Base-by-base conservation (phyloP, 441 rosid genomes). In the Sinapis alba region DNA sequence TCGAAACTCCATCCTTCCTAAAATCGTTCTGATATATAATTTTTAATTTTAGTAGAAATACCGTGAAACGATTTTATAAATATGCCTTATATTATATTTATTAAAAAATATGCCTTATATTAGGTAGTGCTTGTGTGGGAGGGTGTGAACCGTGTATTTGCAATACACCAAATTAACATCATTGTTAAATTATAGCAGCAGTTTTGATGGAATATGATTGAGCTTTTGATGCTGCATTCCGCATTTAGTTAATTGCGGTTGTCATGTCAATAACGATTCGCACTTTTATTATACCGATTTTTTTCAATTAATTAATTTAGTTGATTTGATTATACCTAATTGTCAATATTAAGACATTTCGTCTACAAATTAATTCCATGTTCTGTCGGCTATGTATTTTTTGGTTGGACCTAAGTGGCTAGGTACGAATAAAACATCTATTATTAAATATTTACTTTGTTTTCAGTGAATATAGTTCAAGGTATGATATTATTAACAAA, bases 121-220 rank as follows among this genome's bases (percentile, higher is more conserved):
- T n/a, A 34, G 41, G 41, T 34, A 34, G 41, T 34, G 41, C 6
- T 41, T 68, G 26, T 61, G 63, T 60, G 62, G 43, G 43, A 50
- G 41, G 18, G 32, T 68, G 27, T 75, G 69, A n/a, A 9, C 63
- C 69, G 23, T 68, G 50, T 8, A 18, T 9, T n/a, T 13, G 21
- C 30, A 12, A 12, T 43, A 45, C 19, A 53, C 65, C 59, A 54
- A 38, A 62, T 62, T 56, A 76, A 68, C 61, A 69, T 63, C 38
- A 63, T 41, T 77, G 32, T 57, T 71, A 64, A 23, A 47, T 65
- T 47, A 65, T 58, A 13, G 45, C 61, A 23, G 58, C 53, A 64
- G 62, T 21, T 43, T 53, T 63, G 62, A 77, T 53, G 45, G 67
- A 77, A 16, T 65, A 71, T 57, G 76, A 71, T 65, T 71, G 76